Percentiles rank a stretch among this genome's conserved stretches.
Conservation (phyloP, 495 filamentous ascomycete species). For the Peziza echinospora region DNA sequence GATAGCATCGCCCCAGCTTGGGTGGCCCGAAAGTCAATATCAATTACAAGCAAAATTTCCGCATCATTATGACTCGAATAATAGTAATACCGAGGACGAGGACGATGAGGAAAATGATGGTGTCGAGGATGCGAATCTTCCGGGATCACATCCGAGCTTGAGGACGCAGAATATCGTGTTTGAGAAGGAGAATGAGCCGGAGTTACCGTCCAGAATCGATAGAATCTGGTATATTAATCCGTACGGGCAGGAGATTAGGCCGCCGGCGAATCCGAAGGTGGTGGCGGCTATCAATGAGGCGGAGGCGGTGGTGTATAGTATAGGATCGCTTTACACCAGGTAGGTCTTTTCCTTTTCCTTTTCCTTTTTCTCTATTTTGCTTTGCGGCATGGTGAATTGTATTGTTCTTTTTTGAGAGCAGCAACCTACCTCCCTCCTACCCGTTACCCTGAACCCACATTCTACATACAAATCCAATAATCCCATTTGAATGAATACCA, state of each 20-base stretch:
- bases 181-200: slow-evolving; percentile 47
- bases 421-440: background rate
- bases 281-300: slow-evolving; percentile 39
- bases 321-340: slow-evolving; percentile 63
- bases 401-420: background rate
- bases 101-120: slow-evolving; percentile 15
- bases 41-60: too few relatives aligned
- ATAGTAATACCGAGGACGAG: slow-evolving; percentile 9
- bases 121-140: slow-evolving; percentile 62
- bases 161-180: slow-evolving; percentile 61
- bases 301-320: slow-evolving; percentile 61
- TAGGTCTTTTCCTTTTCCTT: background rate
- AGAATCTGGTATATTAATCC: slow-evolving; percentile 95
- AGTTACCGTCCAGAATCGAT: slow-evolving; percentile 53
- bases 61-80: background rate
- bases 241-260: slow-evolving; percentile 75
- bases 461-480: too few relatives aligned
- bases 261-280: slow-evolving; percentile 57
- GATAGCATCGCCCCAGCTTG: background rate
- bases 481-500: too few relatives aligned
- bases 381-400: background rate
- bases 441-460: background rate
- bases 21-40: background rate
- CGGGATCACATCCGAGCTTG: slow-evolving; percentile 59
- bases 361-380: background rate